These are phyloP conservation scores for Peribolospora kevripleyi DNA, from an alignment of 768 basidiomycete species.

Conservation along the genomic window DNA sequence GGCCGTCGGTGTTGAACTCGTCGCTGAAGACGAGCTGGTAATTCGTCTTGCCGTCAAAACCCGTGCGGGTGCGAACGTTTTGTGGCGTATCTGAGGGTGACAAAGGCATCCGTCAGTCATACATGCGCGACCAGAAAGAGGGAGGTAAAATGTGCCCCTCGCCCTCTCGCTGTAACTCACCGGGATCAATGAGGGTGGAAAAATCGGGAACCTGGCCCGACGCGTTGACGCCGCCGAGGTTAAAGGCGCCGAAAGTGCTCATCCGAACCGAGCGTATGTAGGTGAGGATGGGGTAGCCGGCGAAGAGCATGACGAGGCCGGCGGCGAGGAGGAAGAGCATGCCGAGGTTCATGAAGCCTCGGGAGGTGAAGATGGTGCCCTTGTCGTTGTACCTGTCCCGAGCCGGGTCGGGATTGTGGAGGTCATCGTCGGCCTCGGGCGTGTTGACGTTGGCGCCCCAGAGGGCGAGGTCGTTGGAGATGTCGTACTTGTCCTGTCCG, in stretches of 20 bases:
- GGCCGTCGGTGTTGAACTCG: slow-evolving; percentile 52
- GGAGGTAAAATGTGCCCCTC: no score
- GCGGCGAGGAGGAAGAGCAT: slow-evolving; percentile 46
- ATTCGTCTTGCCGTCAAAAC: slow-evolving; percentile 41
- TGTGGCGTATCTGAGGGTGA: no score
- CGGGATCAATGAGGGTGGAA: slow-evolving; percentile 28
- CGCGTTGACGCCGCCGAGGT: slow-evolving; percentile 69
- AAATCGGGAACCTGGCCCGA: slow-evolving; percentile 68
- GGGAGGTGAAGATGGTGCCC: slow-evolving; percentile 47
- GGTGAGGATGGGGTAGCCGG: slow-evolving; percentile 49
- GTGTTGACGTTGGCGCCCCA: no score
- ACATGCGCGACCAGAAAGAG: no score
- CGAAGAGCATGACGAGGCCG: slow-evolving; percentile 56
- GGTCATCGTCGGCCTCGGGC: slow-evolving; percentile 8
- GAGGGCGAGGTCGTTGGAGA: no score
- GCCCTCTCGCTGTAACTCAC: slow-evolving; percentile 2
- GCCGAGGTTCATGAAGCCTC: slow-evolving; percentile 58
- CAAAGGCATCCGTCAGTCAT: no score
- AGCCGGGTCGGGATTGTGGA: slow-evolving; percentile 18
- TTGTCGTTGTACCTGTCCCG: slow-evolving; percentile 22
- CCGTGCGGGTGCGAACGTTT: not conserved
- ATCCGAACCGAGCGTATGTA: slow-evolving; percentile 3
- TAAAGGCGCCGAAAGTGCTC: slow-evolving; percentile 25
- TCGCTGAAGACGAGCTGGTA: slow-evolving; percentile 74
- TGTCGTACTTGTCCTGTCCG: no score